A percentile compares a stretch with the other conserved stretches of the same genome.
phyloP scores from a whole-genome alignment of 768 basidiomycete species.

The Rhodocollybia butyracea region DNA sequence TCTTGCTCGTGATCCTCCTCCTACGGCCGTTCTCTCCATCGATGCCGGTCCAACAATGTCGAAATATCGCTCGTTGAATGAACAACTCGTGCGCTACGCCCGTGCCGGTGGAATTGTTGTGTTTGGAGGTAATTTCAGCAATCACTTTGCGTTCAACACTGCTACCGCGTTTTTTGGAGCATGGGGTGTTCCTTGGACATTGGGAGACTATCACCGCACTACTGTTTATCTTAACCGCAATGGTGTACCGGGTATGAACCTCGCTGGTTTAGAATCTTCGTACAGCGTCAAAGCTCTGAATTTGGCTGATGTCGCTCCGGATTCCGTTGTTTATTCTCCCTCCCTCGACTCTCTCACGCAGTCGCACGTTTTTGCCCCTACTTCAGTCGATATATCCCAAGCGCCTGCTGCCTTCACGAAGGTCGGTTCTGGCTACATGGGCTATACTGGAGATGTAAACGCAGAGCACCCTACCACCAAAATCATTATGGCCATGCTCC shows the following conservation, averaged over 20 bases:
- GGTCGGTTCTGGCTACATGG: constrained; percentile 14
- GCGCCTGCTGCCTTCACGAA: constrained; percentile 12
- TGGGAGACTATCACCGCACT: constrained; percentile 21
- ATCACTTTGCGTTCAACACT: constrained; percentile 1
- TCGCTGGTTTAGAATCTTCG: constrained; percentile 6
- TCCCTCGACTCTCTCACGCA: constrained; percentile 13
- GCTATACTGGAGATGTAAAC: constrained; percentile 18
- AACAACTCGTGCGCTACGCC: constrained; percentile 8
- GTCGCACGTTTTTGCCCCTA: constrained; percentile 18
- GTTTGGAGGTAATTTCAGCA: constrained; percentile 18
- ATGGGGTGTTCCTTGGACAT: constrained; percentile 20
- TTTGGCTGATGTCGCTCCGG: constrained; percentile 12
- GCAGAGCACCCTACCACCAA: constrained; percentile 11
- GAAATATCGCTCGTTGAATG: not conserved
- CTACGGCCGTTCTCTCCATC: not conserved
- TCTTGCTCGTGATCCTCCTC: not conserved
- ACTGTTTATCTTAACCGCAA: constrained; percentile 16
- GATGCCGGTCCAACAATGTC: not conserved
- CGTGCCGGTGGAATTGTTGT: constrained; percentile 19
- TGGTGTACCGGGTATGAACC: constrained; percentile 1
- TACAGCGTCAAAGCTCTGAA: constrained; percentile 24
- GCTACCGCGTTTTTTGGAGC: constrained; percentile 7
- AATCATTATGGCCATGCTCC: constrained; percentile 11
- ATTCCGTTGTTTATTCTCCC: constrained; percentile 18
- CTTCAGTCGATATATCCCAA: constrained; percentile 12